Conservation (phyloP, 805 yeast species). For the Hanseniaspora taiwanica region DNA sequence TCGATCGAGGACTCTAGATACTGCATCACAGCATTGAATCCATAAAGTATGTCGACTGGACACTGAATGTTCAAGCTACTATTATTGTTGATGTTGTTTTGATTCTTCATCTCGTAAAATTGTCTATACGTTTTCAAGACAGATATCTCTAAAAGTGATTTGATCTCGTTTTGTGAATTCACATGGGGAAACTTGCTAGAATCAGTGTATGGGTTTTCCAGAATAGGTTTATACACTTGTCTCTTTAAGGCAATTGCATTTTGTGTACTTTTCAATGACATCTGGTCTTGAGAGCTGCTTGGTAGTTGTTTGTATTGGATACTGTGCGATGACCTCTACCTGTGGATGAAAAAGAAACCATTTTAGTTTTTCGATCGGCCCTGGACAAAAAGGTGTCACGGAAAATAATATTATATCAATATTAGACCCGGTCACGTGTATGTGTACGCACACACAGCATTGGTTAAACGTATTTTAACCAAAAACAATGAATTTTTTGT, state of each 20-base stretch:
- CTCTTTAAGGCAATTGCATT: slow-evolving; percentile 27
- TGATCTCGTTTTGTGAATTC: slow-evolving; percentile 26
- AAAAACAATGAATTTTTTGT: too few species aligned
- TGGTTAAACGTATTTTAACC: too few species aligned
- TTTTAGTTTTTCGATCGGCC: too few species aligned
- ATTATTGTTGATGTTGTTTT: background rate
- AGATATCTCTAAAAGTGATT: slow-evolving; percentile 26
- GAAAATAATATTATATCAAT: too few species aligned
- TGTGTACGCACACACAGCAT: too few species aligned
- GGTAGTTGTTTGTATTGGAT: background rate
- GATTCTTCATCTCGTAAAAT: slow-evolving; percentile 6
- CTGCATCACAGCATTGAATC: slow-evolving; percentile 44
- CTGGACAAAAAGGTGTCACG: too few species aligned
- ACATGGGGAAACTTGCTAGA: slow-evolving; percentile 28
- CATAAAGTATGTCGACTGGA: slow-evolving; percentile 23
- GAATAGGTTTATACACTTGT: slow-evolving; percentile 50
- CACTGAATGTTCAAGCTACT: background rate
- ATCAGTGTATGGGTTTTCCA: slow-evolving; percentile 50
- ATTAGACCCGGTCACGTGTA: too few species aligned
- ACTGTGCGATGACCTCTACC: background rate
- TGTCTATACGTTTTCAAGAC: slow-evolving; percentile 19
- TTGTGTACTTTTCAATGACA: slow-evolving; percentile 37
- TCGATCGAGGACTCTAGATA: slow-evolving; percentile 33
- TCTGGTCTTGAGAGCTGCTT: background rate
- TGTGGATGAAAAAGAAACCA: too few species aligned